Conservation (phyloP, 2,329 filamentous ascomycete genomes). For the Ploettnerulaceae sp. region DNA sequence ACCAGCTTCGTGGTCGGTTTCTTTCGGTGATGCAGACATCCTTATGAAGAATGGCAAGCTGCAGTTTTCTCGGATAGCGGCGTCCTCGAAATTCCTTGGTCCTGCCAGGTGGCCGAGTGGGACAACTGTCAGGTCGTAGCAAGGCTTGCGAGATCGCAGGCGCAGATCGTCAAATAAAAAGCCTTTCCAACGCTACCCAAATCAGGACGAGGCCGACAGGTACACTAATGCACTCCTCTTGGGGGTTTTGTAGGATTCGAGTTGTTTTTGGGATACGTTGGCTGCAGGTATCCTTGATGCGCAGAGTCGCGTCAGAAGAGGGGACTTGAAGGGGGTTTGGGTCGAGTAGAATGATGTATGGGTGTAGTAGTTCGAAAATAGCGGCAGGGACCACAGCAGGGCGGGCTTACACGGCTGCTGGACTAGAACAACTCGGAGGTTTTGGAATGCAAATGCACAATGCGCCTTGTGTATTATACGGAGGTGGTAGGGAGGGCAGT, state of each 20-base stretch:
- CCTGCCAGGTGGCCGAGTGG: conserved; percentile 11
- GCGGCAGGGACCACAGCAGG: conserved; percentile 14
- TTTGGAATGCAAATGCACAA: conserved; percentile 24
- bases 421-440: conserved; percentile 5
- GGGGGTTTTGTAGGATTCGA: conserved; percentile 11
- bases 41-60: conserved; percentile 58
- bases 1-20: conserved; percentile 78
- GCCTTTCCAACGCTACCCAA: conserved; percentile 13
- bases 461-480: conserved; percentile 19
- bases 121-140: conserved; percentile 12
- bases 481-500: conserved; percentile 16
- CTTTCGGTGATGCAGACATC: conserved; percentile 95
- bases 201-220: conserved; percentile 13
- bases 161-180: conserved; percentile 8
- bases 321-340: too few relatives aligned
- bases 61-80: conserved; percentile 35
- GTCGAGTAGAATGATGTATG: conserved; percentile 1
- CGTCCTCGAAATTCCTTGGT: conserved; percentile 19
- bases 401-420: conserved; percentile 15
- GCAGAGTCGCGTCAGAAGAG: conserved; percentile 22
- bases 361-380: conserved; percentile 1
- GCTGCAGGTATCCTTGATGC: conserved; percentile 15
- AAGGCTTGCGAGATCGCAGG: conserved; percentile 15
- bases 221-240: conserved; percentile 27
- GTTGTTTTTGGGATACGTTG: conserved; percentile 8